Conservation (phyloP, 1,139 yeast species). For the Candida labiduridarum region DNA sequence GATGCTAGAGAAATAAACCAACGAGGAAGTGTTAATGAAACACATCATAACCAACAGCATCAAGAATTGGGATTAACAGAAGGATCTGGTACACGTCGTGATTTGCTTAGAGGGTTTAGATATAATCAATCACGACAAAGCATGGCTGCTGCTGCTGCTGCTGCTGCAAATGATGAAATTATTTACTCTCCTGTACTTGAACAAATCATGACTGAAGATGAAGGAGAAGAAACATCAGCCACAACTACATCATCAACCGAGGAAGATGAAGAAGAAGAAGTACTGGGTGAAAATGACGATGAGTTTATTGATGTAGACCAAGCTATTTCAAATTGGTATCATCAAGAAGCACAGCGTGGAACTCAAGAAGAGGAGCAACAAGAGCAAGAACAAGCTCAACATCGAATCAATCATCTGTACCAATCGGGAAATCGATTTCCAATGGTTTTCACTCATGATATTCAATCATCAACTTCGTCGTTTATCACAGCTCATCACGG, state of each 20-base stretch:
- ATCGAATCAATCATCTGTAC: background rate
- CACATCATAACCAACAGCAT: background rate
- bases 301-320: conserved; percentile 17
- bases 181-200: conserved; percentile 2
- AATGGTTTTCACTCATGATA: background rate
- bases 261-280: background rate
- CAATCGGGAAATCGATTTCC: conserved; percentile 9
- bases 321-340: conserved; percentile 8
- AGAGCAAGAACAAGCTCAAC: conserved; percentile 2
- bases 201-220: conserved; percentile 1
- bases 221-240: background rate
- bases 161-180: background rate
- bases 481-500: conserved; percentile 13
- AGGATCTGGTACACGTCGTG: conserved; percentile 10
- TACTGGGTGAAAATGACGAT: conserved; percentile 3
- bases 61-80: background rate
- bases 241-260: background rate
- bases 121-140: conserved; percentile 12
- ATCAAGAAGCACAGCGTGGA: background rate
- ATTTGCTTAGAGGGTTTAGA: conserved; percentile 14
- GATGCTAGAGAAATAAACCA: conserved; percentile 1
- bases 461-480: conserved; percentile 12
- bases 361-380: background rate
- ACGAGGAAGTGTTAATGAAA: background rate
- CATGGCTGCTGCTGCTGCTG: background rate